Base-by-base conservation (phyloP, 2,329 filamentous ascomycete genomes). In the Claviceps pusilla region DNA sequence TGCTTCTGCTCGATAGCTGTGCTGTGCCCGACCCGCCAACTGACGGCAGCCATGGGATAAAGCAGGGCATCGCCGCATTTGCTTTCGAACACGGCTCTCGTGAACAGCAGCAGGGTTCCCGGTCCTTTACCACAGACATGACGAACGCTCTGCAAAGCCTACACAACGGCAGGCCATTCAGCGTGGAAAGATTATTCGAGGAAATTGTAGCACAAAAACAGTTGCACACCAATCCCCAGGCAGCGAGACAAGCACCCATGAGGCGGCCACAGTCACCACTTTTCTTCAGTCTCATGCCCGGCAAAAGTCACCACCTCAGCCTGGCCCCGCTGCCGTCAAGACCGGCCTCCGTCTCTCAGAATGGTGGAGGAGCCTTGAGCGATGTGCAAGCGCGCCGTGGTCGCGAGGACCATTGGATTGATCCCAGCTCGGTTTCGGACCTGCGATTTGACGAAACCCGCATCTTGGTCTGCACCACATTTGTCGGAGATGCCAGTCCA, bases 391-490 rank as follows among this genome's bases (percentile, higher is more conserved):
- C 54, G 16, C 55, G 55, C 3, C 57, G 57, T 48, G 57, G 61
- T 48, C 61, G 61, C 37, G 66, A 70, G 52, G 72, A 75, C 35
- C 65, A 70, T 31, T 61, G 71, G 42, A 74, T 78, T 57, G 71
- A 74, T 39, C 71, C 73, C 7, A 72, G 72, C 19, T 70, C 73
- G 2, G 73, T 76, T 2, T 69, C 74, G 5, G 77, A 80, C 58
- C 67, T 84, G 24, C 76, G 75, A 10, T 82, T 84, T 60, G 79
- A 83, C 37, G 79, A 84, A 60, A 71, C 76, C 9, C 73, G 81
- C 58, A 77, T 83, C n/a, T 68, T 84, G 11, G 80, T 83, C 1
- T 84, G 81, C 63, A 84, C 81, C 0, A 84, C 80, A 0, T 84
- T 83, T 62, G 78, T 83, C 33, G 80, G 80, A 33, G 80, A 84